Evolutionary conservation across 148 eudicot species (phyloP), one percentile per base, ranked within the genome.

Genomic region (Vaccinium darrowii): DNA sequence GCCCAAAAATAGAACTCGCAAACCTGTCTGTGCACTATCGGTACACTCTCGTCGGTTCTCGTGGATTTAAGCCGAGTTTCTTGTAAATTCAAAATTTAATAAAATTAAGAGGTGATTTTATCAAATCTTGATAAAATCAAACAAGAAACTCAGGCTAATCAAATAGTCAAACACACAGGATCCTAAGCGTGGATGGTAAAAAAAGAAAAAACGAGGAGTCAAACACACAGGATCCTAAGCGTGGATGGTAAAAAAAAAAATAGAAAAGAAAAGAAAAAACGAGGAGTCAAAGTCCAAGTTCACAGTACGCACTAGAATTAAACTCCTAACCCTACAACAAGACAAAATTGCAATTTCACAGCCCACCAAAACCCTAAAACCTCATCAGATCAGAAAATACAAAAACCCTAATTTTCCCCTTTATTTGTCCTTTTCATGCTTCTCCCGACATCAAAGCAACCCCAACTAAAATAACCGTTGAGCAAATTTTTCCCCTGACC

Each of bases 371-470:
- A 57, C 86, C 86, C 81, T 77, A 84, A 76, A 36, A 36, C 50
- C 19, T 36, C 7, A n/a, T n/a, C 27, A 36, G 39, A 36, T 36
- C 39, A 23, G 27, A 54, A 5, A 5, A 6, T 25, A 60, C 81
- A 60, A 73, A 85, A 75, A 81, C 87, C 87, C 87, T 81, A 58
- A 50, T 57, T 72, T 54, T 23, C 51, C 79, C 58, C 56, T 71
- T 27, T 53, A 25, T 23, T 43, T 36, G 21, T 27, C 10, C 8
- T 50, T 83, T 62, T 19, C 74, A 33, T 36, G 33, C 77, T 50
- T 23, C 27, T 77, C 75, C 86, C 19, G 86, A 78, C 86, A 84
- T 81, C 82, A 51, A 84, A 78, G 5, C 86, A 84, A 78, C 86
- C 86, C 86, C 78, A 43, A 43, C 47, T 43, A 36, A 36, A 36